These are phyloP conservation scores for Chlorophyllum brunneum DNA, from an alignment of 768 basidiomycete species.

Conservation along the genomic window DNA sequence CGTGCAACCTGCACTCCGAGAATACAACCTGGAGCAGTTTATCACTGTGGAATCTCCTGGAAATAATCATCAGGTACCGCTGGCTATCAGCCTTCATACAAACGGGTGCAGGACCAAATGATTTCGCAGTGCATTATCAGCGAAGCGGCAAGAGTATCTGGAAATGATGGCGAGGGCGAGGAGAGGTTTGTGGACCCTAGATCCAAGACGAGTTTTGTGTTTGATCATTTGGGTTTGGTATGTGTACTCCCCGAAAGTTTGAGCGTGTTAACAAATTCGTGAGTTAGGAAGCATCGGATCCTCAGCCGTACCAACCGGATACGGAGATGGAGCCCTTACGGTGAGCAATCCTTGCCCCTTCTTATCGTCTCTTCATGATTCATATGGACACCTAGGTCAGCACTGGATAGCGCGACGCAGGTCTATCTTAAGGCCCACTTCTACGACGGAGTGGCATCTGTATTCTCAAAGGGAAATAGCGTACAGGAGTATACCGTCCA, in stretches of 20 bases:
- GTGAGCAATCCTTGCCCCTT: constrained; percentile 33
- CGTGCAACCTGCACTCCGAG: constrained; percentile 69
- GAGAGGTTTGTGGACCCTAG: constrained; percentile 84
- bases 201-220: constrained; percentile 71
- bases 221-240: constrained; percentile 85
- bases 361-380: background rate
- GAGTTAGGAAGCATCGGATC: constrained; percentile 72
- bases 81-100: background rate
- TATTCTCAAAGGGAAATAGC: constrained; percentile 53
- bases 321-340: constrained; percentile 71
- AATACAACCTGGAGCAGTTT: constrained; percentile 89
- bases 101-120: constrained; percentile 17
- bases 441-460: constrained; percentile 69
- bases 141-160: constrained; percentile 53
- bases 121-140: constrained; percentile 74
- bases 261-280: constrained; percentile 8
- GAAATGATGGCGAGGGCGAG: constrained; percentile 34
- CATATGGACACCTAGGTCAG: constrained; percentile 42
- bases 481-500: constrained; percentile 60
- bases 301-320: constrained; percentile 57
- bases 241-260: constrained; percentile 22
- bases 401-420: constrained; percentile 64
- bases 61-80: constrained; percentile 66
- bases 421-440: constrained; percentile 81
- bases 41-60: constrained; percentile 83